Conservation (phyloP, 2,329 filamentous ascomycete species). For the Fusarium oligoseptatum region DNA sequence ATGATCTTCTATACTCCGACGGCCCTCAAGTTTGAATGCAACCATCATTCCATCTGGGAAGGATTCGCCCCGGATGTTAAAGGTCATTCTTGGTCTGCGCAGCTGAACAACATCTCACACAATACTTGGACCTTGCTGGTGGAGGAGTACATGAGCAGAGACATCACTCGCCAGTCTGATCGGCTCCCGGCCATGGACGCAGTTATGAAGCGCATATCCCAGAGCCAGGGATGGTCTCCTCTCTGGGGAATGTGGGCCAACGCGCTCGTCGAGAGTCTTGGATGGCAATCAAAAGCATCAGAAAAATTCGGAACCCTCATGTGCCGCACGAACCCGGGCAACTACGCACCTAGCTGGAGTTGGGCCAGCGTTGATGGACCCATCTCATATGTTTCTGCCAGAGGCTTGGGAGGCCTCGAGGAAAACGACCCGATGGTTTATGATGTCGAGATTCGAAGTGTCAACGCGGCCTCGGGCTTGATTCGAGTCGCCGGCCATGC, state of each 20-base stretch:
- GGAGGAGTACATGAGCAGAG: slow-evolving; percentile 1
- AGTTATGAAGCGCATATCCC: background rate
- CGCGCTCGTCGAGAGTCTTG: background rate
- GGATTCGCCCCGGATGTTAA: background rate
- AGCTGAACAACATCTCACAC: slow-evolving; percentile 5
- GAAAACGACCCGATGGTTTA: slow-evolving; percentile 1
- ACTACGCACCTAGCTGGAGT: slow-evolving; percentile 1
- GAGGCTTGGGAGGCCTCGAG: background rate
- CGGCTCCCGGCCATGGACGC: background rate
- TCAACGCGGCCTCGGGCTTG: background rate
- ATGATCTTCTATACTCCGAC: background rate
- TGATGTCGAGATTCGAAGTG: background rate
- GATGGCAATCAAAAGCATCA: background rate
- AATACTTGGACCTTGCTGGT: background rate
- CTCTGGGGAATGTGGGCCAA: slow-evolving; percentile 1
- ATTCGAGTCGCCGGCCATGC: background rate
- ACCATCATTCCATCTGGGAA: background rate
- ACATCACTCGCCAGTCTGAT: slow-evolving; percentile 3
- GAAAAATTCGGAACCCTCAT: background rate
- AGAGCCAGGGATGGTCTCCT: slow-evolving; percentile 3
- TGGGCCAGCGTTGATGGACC: background rate
- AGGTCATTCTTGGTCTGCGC: background rate
- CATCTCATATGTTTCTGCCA: background rate
- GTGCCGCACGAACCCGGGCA: background rate
- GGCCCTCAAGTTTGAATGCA: background rate